Evolutionary conservation across 768 basidiomycete species (phyloP), one percentile per base, ranked within the genome.

Genomic region (Trametes elegans): DNA sequence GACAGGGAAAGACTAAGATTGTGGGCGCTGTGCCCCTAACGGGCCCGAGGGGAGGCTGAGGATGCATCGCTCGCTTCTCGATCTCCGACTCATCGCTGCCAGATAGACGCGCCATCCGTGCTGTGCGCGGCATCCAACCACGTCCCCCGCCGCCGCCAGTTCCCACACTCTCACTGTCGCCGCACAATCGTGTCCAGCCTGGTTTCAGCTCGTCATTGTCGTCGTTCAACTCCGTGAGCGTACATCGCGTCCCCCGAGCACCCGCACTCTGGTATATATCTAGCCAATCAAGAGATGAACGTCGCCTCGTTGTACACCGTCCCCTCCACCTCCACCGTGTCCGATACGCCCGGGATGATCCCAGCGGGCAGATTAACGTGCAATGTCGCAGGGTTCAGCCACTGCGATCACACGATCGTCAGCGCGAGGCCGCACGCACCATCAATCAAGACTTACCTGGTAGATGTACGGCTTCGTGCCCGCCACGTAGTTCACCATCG

Each of bases 401-500:
- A 87, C 84, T 87, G 58, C 14, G 21, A 42, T 24, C 21, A 41
- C n/a, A 34, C 9, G 16, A 55, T 41, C 35, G 36, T 49, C 38
- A 45, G 35, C 21, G 31, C 46, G 28, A 55, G 39, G 39, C 11
- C 10, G 8, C 38, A n/a, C 13, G 7, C 19, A 58, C 49, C 18
- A 45, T 23, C 16, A 39, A 38, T 14, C 21, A 6, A 21, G n/a
- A 73, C 83, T 50, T 49, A 88, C 93, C 82, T 95, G 92, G 71
- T 96, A 97, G 69, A 96, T 89, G 69, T 85, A 95, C 0, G 93
- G 96, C 70, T 95, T 94, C 19, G 91, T 93, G 35, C 92, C 90
- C 34, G 94, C 85, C 32, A 93, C 93, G 64, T 96, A 96, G 66
- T 87, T 92, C 61, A 99, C 85, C 58, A 93, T 87, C 70, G 93